phyloP scores from a whole-genome alignment of 1,284 basidiomycete genomes.

The Fomitopsis schrenkii region DNA sequence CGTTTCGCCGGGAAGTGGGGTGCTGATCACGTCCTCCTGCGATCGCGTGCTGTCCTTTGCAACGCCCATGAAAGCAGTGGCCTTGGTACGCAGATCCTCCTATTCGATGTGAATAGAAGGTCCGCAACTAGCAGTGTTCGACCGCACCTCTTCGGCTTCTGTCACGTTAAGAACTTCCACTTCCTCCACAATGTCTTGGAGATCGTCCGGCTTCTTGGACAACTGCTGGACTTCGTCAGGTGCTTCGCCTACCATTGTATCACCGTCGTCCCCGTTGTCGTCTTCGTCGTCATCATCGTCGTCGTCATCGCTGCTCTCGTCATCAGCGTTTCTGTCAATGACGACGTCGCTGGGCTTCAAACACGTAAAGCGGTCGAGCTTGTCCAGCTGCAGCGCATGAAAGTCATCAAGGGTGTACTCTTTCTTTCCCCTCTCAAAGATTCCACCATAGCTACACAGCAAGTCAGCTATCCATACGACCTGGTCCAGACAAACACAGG shows the following conservation, averaged over 20 bases:
- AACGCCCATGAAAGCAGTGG: conserved; percentile 72
- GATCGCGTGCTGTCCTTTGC: conserved; percentile 62
- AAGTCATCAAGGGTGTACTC: conserved; percentile 90
- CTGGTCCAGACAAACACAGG: neutral
- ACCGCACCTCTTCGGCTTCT: conserved; percentile 19
- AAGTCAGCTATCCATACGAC: neutral
- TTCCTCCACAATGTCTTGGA: conserved; percentile 5
- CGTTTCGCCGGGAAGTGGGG: conserved; percentile 87
- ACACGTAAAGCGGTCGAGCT: conserved; percentile 73
- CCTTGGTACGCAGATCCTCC: conserved; percentile 57
- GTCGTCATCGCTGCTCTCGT: conserved; percentile 54
- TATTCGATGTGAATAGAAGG: conserved; percentile 16
- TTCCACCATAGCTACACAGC: conserved; percentile 74
- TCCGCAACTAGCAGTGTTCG: neutral
- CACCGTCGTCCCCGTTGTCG: conserved; percentile 31
- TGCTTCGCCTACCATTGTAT: conserved; percentile 20
- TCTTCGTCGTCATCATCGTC: conserved; percentile 44
- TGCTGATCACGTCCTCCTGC: conserved; percentile 74
- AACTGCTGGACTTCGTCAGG: conserved; percentile 11
- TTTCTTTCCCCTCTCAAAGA: conserved; percentile 73
- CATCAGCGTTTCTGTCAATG: conserved; percentile 58
- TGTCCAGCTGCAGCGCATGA: conserved; percentile 73
- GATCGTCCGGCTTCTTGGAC: neutral
- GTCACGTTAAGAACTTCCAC: conserved; percentile 12
- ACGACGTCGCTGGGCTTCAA: conserved; percentile 62